Evolutionary conservation across 139 green algal species (phyloP).

Genomic region (Dunaliella primolecta): DNA sequence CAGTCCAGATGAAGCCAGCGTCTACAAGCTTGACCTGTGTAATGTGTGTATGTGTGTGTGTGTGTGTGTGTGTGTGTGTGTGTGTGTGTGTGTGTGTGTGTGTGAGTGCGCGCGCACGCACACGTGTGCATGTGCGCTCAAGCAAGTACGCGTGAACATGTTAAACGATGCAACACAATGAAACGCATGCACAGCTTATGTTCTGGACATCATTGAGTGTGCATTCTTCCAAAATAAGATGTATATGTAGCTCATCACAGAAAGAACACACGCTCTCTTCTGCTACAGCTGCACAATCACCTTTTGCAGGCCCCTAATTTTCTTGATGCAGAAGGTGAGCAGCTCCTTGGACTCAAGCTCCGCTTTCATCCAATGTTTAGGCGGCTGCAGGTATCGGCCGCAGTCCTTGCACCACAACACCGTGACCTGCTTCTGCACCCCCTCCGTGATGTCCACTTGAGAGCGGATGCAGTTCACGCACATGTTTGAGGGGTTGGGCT

Average conservation of each 20-base stretch:
- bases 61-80: too few species aligned
- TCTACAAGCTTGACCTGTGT: constrained; percentile 96
- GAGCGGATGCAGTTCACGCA: constrained; percentile 95
- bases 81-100: too few species aligned
- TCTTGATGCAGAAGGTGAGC: constrained; percentile 95
- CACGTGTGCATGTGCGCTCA: too few species aligned
- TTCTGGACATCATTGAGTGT: too few species aligned
- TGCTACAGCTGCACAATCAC: constrained; percentile 23
- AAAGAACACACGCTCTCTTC: not conserved
- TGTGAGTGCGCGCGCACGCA: too few species aligned
- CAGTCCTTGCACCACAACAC: constrained; percentile 92
- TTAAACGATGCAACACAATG: too few species aligned
- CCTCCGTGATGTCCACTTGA: constrained; percentile 97
- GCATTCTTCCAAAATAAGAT: not conserved
- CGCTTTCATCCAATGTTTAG: constrained; percentile 90
- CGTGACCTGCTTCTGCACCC: constrained; percentile 89
- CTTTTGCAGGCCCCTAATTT: constrained; percentile 83
- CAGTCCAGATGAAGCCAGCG: constrained; percentile 98
- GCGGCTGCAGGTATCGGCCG: constrained; percentile 91
- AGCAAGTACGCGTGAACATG: too few species aligned
- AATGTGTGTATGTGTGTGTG: too few species aligned
- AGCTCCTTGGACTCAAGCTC: constrained; percentile 95
- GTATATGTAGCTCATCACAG: not conserved
- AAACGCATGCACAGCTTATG: too few species aligned
- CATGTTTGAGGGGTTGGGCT: constrained; percentile 95